Base-by-base conservation (phyloP, 805 yeast species). In the Pichia scutulata region DNA sequence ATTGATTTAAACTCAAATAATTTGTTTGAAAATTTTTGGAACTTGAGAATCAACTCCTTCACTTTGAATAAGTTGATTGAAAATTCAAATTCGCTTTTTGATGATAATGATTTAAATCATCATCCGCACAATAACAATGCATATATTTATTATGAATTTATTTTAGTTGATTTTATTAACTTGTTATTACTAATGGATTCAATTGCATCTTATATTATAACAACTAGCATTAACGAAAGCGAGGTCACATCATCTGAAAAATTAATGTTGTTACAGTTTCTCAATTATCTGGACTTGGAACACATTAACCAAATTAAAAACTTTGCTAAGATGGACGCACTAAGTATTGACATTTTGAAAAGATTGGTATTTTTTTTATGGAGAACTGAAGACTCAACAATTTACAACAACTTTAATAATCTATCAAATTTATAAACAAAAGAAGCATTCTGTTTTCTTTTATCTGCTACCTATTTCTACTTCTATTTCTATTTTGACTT, bases 401-500 rank as follows among this genome's bases (percentile, higher is more conserved):
- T 47, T 22, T 39, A 43, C n/a, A 7, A n/a, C 12, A 26, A 28
- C 9, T 42, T 52, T 14, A 48, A 43, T 14, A 24, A 44, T 7
- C 19, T 46, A 9, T 47, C 45, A 33, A 39, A 26, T 14, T 39
- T 24, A 33, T 46, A 14, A 46, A 36, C 39, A 18, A 18, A 36
- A 2, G 8, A 14, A 19, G 9, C 10, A 22, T 21, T 43, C 18
- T 33, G 14, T 9, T 14, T 13, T 33, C 40, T 44, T 14, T 16
- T 3, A 9, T 16, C 14, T 21, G 22, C 37, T 3, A 9, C 18
- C 14, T 21, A n/a, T 36, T 28, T 28, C 12, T 28, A 28, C 5
- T 26, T 26, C 30, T 26, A 26, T 26, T 26, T 26, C 28, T 79
- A 18, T 26, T 16, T 14, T 23, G 16, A 13, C 10, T 12, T 36